These are phyloP conservation scores for Suhomyces pyralidae DNA, from an alignment of 805 yeast species.

Conservation along the genomic window DNA sequence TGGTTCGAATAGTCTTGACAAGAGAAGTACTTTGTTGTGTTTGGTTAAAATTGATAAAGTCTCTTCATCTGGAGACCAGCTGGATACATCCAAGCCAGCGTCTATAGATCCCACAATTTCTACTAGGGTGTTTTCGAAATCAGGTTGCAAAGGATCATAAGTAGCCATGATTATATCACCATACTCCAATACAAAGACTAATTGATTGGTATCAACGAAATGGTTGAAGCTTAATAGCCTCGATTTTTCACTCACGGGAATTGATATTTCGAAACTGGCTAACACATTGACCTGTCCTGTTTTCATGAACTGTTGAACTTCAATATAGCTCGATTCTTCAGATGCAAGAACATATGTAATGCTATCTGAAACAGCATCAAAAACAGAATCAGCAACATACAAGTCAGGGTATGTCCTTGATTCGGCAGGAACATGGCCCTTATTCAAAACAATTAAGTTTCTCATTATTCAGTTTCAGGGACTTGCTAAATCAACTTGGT, in stretches of 20 bases:
- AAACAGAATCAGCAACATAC: constrained; percentile 50
- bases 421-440: constrained; percentile 49
- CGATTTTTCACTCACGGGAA: constrained; percentile 20
- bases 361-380: constrained; percentile 73
- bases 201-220: constrained; percentile 64
- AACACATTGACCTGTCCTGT: constrained; percentile 56
- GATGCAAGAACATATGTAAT: constrained; percentile 61
- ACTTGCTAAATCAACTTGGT: neutral
- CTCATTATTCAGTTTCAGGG: constrained; percentile 32
- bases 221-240: constrained; percentile 56
- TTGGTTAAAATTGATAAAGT: constrained; percentile 65
- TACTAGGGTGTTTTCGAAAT: constrained; percentile 53
- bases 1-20: constrained; percentile 78
- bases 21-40: constrained; percentile 57
- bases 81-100: constrained; percentile 64
- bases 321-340: constrained; percentile 53
- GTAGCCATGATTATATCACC: constrained; percentile 77
- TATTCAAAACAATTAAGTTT: constrained; percentile 50
- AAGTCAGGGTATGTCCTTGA: constrained; percentile 66
- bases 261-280: constrained; percentile 56
- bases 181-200: constrained; percentile 61
- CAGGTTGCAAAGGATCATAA: constrained; percentile 48
- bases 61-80: constrained; percentile 93
- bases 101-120: constrained; percentile 86
- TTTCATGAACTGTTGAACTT: constrained; percentile 74